phyloP scores from a whole-genome alignment of 441 rosid genomes.

The Viola pubescens region DNA sequence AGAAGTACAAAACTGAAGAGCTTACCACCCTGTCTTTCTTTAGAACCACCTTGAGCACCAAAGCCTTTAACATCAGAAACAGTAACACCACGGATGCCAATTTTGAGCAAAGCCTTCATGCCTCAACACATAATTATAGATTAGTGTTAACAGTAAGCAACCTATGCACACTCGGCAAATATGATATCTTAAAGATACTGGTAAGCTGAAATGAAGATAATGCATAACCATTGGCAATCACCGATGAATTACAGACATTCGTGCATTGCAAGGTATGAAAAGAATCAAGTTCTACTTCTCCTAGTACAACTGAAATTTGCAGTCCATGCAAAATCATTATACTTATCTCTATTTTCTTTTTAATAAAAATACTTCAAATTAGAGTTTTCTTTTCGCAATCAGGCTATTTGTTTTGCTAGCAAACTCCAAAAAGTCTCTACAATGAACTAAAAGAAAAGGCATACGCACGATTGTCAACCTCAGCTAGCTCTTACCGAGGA shows the following conservation, averaged over 20 bases:
- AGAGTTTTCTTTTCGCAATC: too few species aligned
- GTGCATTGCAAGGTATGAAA: too few species aligned
- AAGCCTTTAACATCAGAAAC: slow-evolving; percentile 87
- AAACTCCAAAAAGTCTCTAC: background rate
- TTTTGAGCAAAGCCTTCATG: slow-evolving; percentile 59
- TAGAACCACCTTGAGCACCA: slow-evolving; percentile 86
- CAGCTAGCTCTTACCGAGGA: slow-evolving; percentile 60
- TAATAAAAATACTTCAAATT: too few species aligned
- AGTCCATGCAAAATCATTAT: too few species aligned
- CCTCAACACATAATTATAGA: background rate
- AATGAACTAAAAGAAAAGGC: background rate
- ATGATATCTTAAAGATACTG: background rate
- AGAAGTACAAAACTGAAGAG: slow-evolving; percentile 11
- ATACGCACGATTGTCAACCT: background rate
- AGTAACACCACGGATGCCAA: slow-evolving; percentile 88
- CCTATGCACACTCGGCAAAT: background rate
- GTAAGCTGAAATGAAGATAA: too few species aligned
- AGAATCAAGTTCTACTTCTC: too few species aligned
- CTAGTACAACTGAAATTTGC: too few species aligned
- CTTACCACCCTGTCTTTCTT: slow-evolving; percentile 85
- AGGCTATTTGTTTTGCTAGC: too few species aligned
- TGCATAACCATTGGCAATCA: too few species aligned
- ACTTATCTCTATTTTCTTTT: too few species aligned
- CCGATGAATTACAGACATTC: too few species aligned
- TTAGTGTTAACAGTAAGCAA: background rate